Evolutionary conservation across 495 filamentous ascomycete genomes (phyloP).

Genomic region (Pyrenopolyporus hunteri): DNA sequence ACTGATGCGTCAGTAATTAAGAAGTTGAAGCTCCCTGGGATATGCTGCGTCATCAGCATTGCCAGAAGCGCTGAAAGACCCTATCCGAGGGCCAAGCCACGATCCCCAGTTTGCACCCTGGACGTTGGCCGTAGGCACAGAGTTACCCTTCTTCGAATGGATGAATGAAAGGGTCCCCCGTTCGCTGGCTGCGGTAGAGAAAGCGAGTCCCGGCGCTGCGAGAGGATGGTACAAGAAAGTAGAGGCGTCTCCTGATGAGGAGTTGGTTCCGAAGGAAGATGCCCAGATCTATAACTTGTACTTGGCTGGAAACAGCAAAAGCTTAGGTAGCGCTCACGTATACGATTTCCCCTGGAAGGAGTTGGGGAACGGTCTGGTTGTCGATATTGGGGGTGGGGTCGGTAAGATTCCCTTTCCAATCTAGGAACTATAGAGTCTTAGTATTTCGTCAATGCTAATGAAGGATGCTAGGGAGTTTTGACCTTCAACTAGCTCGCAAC

Average conservation of each 20-base stretch:
- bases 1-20: neutral
- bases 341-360: slow-evolving; percentile 48
- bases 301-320: slow-evolving; percentile 44
- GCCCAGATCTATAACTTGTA: slow-evolving; percentile 28
- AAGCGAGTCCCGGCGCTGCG: slow-evolving; percentile 31
- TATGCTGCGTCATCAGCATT: slow-evolving; percentile 42
- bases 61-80: slow-evolving; percentile 43
- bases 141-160: slow-evolving; percentile 48
- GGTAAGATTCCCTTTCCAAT: slow-evolving; percentile 33
- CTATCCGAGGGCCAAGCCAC: slow-evolving; percentile 37
- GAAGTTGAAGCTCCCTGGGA: slow-evolving; percentile 22
- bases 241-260: slow-evolving; percentile 25
- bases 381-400: slow-evolving; percentile 53
- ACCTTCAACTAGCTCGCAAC: slow-evolving; percentile 39
- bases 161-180: slow-evolving; percentile 40
- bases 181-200: slow-evolving; percentile 31
- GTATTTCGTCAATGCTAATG: slow-evolving; percentile 4
- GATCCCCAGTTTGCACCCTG: slow-evolving; percentile 40
- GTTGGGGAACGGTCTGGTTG: slow-evolving; percentile 43
- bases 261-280: slow-evolving; percentile 26
- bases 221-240: slow-evolving; percentile 21
- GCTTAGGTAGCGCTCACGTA: slow-evolving; percentile 42
- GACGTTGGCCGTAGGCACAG: slow-evolving; percentile 42
- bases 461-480: slow-evolving; percentile 41
- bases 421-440: neutral